These are phyloP conservation scores for Blepharisma undulans DNA, from an alignment of 169 alveolate genomes.

Conservation along the genomic window DNA sequence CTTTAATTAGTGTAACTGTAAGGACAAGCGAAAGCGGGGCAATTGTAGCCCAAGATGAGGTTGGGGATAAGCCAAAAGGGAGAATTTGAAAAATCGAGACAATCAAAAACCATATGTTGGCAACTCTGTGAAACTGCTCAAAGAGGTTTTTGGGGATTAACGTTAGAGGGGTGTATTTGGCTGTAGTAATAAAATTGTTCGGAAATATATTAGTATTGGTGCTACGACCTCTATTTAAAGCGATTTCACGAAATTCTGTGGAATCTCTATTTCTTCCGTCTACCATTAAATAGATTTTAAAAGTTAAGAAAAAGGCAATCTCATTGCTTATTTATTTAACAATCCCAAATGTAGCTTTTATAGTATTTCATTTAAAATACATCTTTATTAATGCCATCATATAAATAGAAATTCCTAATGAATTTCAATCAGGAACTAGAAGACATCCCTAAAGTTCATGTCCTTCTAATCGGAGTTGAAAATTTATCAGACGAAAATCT, in stretches of 20 bases:
- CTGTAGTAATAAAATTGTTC: conserved; percentile 63
- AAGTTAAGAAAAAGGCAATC: background rate
- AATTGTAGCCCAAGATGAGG: conserved; percentile 51
- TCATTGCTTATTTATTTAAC: background rate
- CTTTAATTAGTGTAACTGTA: conserved; percentile 80
- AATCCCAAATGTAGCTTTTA: background rate
- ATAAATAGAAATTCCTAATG: background rate
- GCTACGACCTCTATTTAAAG: conserved; percentile 13
- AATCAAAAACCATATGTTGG: conserved; percentile 82
- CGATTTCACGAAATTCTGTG: background rate
- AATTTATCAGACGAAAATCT: background rate
- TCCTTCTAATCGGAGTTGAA: conserved; percentile 5
- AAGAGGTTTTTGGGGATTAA: conserved; percentile 73
- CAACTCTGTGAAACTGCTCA: conserved; percentile 80
- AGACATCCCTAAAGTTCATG: background rate
- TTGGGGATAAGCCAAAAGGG: conserved; percentile 40
- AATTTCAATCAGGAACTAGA: background rate
- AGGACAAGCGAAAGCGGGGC: conserved; percentile 70
- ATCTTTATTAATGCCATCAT: background rate
- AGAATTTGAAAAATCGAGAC: conserved; percentile 77
- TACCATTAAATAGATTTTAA: background rate
- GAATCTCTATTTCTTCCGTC: background rate
- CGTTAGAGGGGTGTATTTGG: conserved; percentile 79
- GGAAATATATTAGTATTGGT: background rate
- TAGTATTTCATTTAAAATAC: background rate